A percentile compares a stretch with the other conserved stretches of the same genome.
Conservation (phyloP, 495 filamentous ascomycete genomes). For the Lichina pygmaea region DNA sequence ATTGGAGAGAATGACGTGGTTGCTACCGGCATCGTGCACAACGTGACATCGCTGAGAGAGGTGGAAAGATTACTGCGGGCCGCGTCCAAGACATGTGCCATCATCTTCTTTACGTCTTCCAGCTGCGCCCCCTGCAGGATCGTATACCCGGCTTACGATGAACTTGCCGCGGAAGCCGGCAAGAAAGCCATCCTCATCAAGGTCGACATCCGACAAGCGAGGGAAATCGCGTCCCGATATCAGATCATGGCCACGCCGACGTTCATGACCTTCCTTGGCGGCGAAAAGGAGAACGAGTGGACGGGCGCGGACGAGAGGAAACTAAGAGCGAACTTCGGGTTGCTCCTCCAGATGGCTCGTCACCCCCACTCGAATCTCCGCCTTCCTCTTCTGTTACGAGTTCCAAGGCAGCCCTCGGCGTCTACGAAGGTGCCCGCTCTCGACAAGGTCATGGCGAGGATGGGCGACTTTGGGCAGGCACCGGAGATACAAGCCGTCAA, state of each 20-base stretch:
- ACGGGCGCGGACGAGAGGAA: slow-evolving; percentile 40
- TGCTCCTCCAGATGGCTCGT: slow-evolving; percentile 50
- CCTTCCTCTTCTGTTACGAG: slow-evolving; percentile 38
- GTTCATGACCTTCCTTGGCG: slow-evolving; percentile 67
- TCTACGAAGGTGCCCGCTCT: slow-evolving; percentile 66
- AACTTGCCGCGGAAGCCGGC: slow-evolving; percentile 50
- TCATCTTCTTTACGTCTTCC: slow-evolving; percentile 79
- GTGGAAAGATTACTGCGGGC: slow-evolving; percentile 30
- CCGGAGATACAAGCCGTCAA: slow-evolving; percentile 28
- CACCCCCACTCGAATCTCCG: slow-evolving; percentile 41
- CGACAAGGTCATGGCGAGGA: slow-evolving; percentile 55
- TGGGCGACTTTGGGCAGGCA: slow-evolving; percentile 25
- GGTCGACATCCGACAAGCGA: slow-evolving; percentile 44
- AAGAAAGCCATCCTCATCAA: slow-evolving; percentile 50
- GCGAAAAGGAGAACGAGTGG: slow-evolving; percentile 56
- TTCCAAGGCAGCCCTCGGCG: slow-evolving; percentile 33
- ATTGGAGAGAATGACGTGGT: background rate
- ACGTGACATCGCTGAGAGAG: slow-evolving; percentile 24
- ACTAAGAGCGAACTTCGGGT: slow-evolving; percentile 41
- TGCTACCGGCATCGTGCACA: slow-evolving; percentile 17
- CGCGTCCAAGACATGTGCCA: slow-evolving; percentile 38
- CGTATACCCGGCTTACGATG: slow-evolving; percentile 61
- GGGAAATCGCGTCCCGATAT: slow-evolving; percentile 39
- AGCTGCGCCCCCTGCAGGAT: slow-evolving; percentile 68
- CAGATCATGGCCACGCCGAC: slow-evolving; percentile 57